Evolutionary conservation across 805 yeast species (phyloP).

Genomic region (Kazachstania taianensis): DNA sequence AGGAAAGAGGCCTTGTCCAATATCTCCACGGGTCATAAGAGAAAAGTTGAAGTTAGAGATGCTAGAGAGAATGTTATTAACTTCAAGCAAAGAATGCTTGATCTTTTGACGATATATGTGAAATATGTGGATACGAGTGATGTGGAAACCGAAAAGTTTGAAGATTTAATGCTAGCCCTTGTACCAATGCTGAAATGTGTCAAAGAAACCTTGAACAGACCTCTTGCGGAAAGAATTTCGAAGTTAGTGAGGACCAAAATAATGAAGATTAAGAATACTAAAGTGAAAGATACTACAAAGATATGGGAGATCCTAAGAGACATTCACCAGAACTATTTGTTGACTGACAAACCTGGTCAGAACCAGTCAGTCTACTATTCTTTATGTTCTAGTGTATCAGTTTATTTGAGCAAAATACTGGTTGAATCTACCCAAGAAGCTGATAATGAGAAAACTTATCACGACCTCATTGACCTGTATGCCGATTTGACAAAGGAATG

Average conservation of each 20-base stretch:
- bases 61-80: conserved; percentile 73
- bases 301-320: conserved; percentile 25
- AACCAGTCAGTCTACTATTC: conserved; percentile 38
- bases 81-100: conserved; percentile 70
- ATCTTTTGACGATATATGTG: conserved; percentile 57
- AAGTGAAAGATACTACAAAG: conserved; percentile 16
- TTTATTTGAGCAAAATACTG: conserved; percentile 51
- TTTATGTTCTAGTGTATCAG: conserved; percentile 41
- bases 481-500: conserved; percentile 46
- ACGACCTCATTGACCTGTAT: conserved; percentile 46
- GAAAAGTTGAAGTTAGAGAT: conserved; percentile 62
- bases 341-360: conserved; percentile 29
- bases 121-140: conserved; percentile 32
- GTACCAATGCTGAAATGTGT: conserved; percentile 52
- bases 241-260: conserved; percentile 54
- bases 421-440: conserved; percentile 16
- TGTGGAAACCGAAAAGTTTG: conserved; percentile 9
- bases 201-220: conserved; percentile 55
- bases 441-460: conserved; percentile 31
- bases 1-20: conserved; percentile 56
- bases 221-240: conserved; percentile 65
- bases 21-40: conserved; percentile 49
- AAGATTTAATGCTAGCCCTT: conserved; percentile 34
- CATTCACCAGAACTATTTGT: conserved; percentile 34
- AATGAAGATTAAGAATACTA: conserved; percentile 37